phyloP scores from a whole-genome alignment of 1,284 basidiomycete genomes.

The Abortiporus biennis region DNA sequence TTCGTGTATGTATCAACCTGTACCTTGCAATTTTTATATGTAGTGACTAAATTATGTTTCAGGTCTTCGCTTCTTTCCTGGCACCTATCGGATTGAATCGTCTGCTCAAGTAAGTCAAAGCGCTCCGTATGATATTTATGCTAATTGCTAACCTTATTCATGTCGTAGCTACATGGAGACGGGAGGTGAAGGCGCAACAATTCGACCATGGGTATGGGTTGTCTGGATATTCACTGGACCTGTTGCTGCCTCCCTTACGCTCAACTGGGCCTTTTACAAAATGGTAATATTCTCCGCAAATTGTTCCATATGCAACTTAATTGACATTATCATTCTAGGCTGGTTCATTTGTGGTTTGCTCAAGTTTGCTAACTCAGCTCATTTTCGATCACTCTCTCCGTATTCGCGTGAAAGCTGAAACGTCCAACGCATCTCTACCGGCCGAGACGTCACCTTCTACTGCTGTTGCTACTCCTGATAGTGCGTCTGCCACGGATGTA shows the following conservation, averaged over 20 bases:
- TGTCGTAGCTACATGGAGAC: constrained; percentile 41
- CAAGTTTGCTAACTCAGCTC: constrained; percentile 51
- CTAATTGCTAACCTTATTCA: not conserved
- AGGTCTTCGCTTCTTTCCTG: constrained; percentile 20
- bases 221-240: constrained; percentile 53
- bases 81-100: constrained; percentile 40
- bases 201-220: constrained; percentile 61
- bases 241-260: constrained; percentile 27
- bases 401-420: constrained; percentile 38
- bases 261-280: constrained; percentile 44
- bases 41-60: not conserved
- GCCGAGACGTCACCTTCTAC: constrained; percentile 10
- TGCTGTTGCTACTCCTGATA: constrained; percentile 14
- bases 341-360: constrained; percentile 28
- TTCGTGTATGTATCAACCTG: constrained; percentile 18
- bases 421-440: constrained; percentile 5
- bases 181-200: constrained; percentile 27
- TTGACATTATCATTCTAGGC: constrained; percentile 9
- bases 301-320: not conserved
- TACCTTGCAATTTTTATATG: not conserved
- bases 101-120: constrained; percentile 25
- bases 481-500: constrained; percentile 2
- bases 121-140: not conserved
- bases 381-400: constrained; percentile 53
- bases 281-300: constrained; percentile 24